Conservation (phyloP, 78 protist species). For the Guillardia theta region DNA sequence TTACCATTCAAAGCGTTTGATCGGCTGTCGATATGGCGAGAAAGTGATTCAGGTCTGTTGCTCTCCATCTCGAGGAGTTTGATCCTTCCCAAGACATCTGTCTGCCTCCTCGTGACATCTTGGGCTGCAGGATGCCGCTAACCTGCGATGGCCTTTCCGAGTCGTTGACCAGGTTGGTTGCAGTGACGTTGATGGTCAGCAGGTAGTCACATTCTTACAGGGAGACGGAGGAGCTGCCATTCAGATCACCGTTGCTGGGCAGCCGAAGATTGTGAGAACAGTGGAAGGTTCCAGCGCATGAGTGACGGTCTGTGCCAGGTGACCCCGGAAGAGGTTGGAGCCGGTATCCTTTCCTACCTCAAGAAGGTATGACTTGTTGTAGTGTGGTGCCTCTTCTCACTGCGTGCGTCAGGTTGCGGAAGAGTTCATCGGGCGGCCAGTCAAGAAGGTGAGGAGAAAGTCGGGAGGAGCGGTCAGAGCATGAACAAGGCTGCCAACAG, state of each 20-base stretch:
- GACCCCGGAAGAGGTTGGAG: not conserved
- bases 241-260: not conserved
- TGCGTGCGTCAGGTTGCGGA: slow-evolving; percentile 31
- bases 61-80: not conserved
- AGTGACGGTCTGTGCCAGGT: no score
- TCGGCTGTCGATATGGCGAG: slow-evolving; percentile 17
- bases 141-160: not conserved
- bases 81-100: no score
- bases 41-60: not conserved
- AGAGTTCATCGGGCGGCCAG: slow-evolving; percentile 33
- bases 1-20: not conserved
- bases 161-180: not conserved
- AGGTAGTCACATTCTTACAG: not conserved
- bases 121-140: not conserved
- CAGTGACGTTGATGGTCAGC: not conserved
- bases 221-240: not conserved
- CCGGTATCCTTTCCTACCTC: not conserved
- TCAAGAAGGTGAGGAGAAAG: no score
- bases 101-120: not conserved
- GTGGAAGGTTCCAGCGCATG: no score
- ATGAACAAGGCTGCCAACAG: no score
- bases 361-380: slow-evolving; percentile 13
- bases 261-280: not conserved
- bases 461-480: no score
- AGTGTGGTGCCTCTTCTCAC: no score